phyloP scores from a whole-genome alignment of 495 filamentous ascomycete genomes.

The Tuber magnatum region DNA sequence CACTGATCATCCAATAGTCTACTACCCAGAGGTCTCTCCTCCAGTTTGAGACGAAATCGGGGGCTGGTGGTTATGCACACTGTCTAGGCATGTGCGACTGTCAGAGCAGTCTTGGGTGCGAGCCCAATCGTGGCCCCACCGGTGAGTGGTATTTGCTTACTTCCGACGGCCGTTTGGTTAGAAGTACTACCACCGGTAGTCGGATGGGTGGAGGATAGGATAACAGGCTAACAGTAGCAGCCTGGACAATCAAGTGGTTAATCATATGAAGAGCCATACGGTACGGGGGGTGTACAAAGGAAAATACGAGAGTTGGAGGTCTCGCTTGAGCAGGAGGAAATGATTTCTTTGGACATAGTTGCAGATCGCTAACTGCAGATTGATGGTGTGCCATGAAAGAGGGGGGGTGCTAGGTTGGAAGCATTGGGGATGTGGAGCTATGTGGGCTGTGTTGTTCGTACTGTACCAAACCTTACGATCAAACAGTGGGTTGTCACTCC shows the following conservation, averaged over 20 bases:
- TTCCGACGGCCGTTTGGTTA: neutral
- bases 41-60: neutral
- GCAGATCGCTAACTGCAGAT: neutral
- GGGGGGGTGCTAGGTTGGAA: neutral
- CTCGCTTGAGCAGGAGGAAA: neutral
- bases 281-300: too few species aligned
- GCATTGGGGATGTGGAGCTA: neutral
- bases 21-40: neutral
- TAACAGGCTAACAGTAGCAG: neutral
- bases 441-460: neutral
- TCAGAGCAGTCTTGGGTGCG: neutral
- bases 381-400: neutral
- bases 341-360: neutral
- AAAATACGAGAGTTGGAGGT: neutral
- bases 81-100: neutral
- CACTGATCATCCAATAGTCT: neutral
- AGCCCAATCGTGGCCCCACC: neutral
- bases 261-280: neutral
- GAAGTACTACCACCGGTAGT: neutral
- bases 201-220: neutral
- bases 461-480: neutral
- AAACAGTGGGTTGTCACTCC: neutral
- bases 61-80: neutral
- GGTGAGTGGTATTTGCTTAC: neutral
- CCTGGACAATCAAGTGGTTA: neutral